Conservation (phyloP, 495 filamentous ascomycete genomes). For the Talaromyces trachyspermus region DNA sequence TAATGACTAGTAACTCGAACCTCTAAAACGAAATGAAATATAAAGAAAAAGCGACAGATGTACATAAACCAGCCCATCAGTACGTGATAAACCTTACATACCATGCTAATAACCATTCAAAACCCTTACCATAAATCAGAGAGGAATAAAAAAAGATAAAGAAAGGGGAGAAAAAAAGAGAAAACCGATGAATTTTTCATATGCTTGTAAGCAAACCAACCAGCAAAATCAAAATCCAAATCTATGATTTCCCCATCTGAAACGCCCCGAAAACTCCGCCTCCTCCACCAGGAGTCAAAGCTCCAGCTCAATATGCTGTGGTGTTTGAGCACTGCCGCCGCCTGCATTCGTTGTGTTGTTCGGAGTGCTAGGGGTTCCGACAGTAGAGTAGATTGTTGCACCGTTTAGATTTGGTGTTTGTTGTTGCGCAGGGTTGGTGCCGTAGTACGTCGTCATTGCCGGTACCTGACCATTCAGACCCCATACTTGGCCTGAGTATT, state of each 20-base stretch:
- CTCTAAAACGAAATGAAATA: background rate
- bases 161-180: background rate
- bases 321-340: slow-evolving; percentile 51
- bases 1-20: too few relatives aligned
- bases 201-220: background rate
- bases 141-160: background rate
- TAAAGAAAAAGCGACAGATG: background rate
- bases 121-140: background rate
- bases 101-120: too few relatives aligned
- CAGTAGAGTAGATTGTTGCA: slow-evolving; percentile 46
- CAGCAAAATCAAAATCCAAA: slow-evolving; percentile 1
- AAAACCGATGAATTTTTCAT: slow-evolving; percentile 1
- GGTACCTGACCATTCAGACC: slow-evolving; percentile 63
- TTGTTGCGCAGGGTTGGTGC: too few relatives aligned
- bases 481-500: slow-evolving; percentile 81
- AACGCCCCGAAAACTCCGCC: slow-evolving; percentile 49
- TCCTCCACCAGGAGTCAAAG: slow-evolving; percentile 62
- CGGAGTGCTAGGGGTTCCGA: slow-evolving; percentile 65
- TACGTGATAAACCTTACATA: background rate
- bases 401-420: slow-evolving; percentile 51
- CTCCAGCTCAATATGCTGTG: slow-evolving; percentile 41
- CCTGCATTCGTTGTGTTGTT: slow-evolving; percentile 46
- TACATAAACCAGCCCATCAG: slow-evolving; percentile 1
- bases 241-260: slow-evolving; percentile 32
- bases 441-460: slow-evolving; percentile 36